These are phyloP conservation scores for Saccharomycopsis amapae DNA, from an alignment of 805 yeast species.

Conservation along the genomic window DNA sequence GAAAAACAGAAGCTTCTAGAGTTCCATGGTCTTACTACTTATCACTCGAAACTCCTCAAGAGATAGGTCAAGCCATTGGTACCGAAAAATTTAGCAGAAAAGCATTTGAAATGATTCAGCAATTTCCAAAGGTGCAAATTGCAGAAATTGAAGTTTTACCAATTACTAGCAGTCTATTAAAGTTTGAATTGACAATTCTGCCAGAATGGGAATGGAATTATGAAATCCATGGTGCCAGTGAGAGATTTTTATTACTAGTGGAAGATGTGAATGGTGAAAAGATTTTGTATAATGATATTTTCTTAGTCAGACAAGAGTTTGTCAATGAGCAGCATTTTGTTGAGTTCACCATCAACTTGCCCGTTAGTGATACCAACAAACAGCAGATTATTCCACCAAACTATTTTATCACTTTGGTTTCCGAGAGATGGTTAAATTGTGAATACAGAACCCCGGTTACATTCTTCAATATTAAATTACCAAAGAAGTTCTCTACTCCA, in stretches of 20 bases:
- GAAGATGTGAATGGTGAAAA: slow-evolving; percentile 82
- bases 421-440: slow-evolving; percentile 83
- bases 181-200: slow-evolving; percentile 55
- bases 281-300: slow-evolving; percentile 50
- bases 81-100: slow-evolving; percentile 58
- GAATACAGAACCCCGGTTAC: slow-evolving; percentile 55
- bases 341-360: slow-evolving; percentile 57
- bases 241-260: slow-evolving; percentile 61
- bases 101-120: slow-evolving; percentile 51
- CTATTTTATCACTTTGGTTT: slow-evolving; percentile 61
- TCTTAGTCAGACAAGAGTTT: slow-evolving; percentile 44
- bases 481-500: slow-evolving; percentile 57
- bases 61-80: slow-evolving; percentile 74
- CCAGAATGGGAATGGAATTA: slow-evolving; percentile 81
- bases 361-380: slow-evolving; percentile 32
- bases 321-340: slow-evolving; percentile 48
- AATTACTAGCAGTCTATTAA: slow-evolving; percentile 58
- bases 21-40: slow-evolving; percentile 80
- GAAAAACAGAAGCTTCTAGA: slow-evolving; percentile 69
- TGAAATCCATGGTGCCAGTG: slow-evolving; percentile 53
- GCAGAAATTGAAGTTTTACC: slow-evolving; percentile 61
- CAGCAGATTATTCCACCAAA: slow-evolving; percentile 50
- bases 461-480: slow-evolving; percentile 44
- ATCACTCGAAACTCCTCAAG: slow-evolving; percentile 56
- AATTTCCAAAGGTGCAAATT: slow-evolving; percentile 65